Conservation (phyloP, 2,329 filamentous ascomycete genomes). For the Fusarium incarnatum region DNA sequence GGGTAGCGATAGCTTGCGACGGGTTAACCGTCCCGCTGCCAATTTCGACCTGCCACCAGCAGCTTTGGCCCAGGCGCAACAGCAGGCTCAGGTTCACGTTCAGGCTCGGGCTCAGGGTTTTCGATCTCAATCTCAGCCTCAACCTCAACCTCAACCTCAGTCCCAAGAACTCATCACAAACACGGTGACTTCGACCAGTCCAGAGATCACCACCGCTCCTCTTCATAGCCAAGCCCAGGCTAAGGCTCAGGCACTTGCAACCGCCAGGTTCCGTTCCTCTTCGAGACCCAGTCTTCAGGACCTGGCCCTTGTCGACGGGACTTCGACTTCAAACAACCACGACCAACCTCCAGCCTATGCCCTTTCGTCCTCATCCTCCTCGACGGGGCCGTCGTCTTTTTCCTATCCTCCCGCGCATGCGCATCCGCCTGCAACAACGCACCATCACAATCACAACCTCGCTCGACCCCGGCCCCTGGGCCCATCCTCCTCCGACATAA, state of each 20-base stretch:
- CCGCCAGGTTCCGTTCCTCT: constrained; percentile 39
- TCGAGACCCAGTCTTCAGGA: constrained; percentile 41
- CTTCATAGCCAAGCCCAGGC: constrained; percentile 6
- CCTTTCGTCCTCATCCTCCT: constrained; percentile 34
- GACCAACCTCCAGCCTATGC: constrained; percentile 34
- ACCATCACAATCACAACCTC: constrained; percentile 24
- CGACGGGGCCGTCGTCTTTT: constrained; percentile 34
- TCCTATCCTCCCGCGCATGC: constrained; percentile 36
- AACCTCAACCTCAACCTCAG: constrained; percentile 23
- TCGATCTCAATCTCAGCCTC: constrained; percentile 33
- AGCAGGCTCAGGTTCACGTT: constrained; percentile 17
- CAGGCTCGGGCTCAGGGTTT: constrained; percentile 24
- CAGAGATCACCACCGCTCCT: constrained; percentile 16
- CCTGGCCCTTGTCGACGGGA: constrained; percentile 32
- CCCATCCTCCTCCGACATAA: constrained; percentile 41
- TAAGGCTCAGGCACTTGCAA: constrained; percentile 28
- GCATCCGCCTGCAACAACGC: constrained; percentile 13
- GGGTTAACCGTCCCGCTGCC: constrained; percentile 41
- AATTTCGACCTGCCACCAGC: constrained; percentile 42
- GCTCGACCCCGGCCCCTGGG: constrained; percentile 39
- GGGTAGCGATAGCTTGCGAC: constrained; percentile 45
- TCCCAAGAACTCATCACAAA: constrained; percentile 18
- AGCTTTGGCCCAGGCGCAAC: constrained; percentile 26
- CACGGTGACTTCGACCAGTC: constrained; percentile 2
- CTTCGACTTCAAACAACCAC: constrained; percentile 19